Percentiles rank a stretch among this genome's conserved stretches.
phyloP scores from a whole-genome alignment of 116 monocot species.

The Iris pallida region DNA sequence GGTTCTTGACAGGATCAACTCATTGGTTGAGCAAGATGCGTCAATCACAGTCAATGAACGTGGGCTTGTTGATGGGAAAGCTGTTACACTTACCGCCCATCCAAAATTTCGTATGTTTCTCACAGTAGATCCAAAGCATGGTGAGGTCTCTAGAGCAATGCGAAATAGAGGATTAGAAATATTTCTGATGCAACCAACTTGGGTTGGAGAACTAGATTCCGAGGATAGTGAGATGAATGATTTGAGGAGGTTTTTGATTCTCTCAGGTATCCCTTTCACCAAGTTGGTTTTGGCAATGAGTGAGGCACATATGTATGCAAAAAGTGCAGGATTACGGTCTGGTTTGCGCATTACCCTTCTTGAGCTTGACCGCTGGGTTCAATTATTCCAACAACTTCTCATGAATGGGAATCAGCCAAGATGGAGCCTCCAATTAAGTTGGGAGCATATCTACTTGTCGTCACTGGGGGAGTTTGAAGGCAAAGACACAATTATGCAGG shows the following conservation, averaged over 20 bases:
- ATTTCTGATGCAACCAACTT: slow-evolving; percentile 56
- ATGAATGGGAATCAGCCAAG: slow-evolving; percentile 66
- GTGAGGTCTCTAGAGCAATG: slow-evolving; percentile 97
- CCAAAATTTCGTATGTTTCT: slow-evolving; percentile 88
- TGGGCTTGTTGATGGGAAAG: slow-evolving; percentile 83
- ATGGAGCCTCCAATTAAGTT: slow-evolving; percentile 94
- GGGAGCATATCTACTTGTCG: slow-evolving; percentile 85
- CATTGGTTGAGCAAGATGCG: slow-evolving; percentile 69
- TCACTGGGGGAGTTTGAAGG: slow-evolving; percentile 67
- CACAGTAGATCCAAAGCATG: slow-evolving; percentile 79
- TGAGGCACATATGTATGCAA: slow-evolving; percentile 67
- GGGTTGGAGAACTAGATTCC: slow-evolving; percentile 8
- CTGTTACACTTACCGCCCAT: slow-evolving; percentile 62
- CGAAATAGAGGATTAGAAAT: slow-evolving; percentile 94
- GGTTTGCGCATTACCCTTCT: slow-evolving; percentile 75
- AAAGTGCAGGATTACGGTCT: slow-evolving; percentile 32
- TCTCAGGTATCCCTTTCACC: slow-evolving; percentile 51
- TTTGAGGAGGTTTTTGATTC: slow-evolving; percentile 48
- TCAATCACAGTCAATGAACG: slow-evolving; percentile 82
- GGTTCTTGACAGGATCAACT: slow-evolving; percentile 99
- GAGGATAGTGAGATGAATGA: slow-evolving; percentile 30
- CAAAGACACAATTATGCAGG: slow-evolving; percentile 39
- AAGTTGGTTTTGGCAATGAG: slow-evolving; percentile 64
- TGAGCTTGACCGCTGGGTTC: slow-evolving; percentile 82
- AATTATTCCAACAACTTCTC: slow-evolving; percentile 80